Conservation (phyloP, 495 filamentous ascomycete genomes). For the Daldinia vernicosa region DNA sequence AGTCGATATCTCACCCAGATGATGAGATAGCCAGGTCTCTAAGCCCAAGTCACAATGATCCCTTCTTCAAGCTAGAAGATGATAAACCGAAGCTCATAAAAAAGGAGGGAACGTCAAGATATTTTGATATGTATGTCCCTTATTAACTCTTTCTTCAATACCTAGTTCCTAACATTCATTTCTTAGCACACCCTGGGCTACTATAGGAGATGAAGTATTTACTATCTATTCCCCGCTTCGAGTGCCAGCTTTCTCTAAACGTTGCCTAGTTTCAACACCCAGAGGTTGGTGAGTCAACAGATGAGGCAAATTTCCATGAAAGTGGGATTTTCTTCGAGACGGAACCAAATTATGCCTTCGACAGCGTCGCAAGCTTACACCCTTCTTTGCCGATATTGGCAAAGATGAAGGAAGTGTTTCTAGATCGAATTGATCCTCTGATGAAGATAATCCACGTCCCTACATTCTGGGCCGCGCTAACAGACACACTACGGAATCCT, state of each 20-base stretch:
- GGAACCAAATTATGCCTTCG: constrained; percentile 54
- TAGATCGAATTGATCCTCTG: constrained; percentile 63
- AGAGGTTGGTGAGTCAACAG: constrained; percentile 12
- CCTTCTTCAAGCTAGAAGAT: constrained; percentile 12
- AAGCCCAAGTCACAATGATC: background rate
- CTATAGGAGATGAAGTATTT: constrained; percentile 22
- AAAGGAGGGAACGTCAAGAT: constrained; percentile 31
- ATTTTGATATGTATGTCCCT: constrained; percentile 30
- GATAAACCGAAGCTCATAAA: constrained; percentile 27
- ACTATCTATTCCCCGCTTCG: background rate
- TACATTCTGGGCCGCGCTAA: constrained; percentile 57
- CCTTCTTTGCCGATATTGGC: constrained; percentile 36
- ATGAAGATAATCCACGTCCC: constrained; percentile 64
- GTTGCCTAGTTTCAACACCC: constrained; percentile 15
- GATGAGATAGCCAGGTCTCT: constrained; percentile 4
- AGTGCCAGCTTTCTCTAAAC: background rate
- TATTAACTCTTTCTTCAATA: background rate
- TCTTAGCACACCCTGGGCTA: constrained; percentile 23
- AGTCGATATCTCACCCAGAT: constrained; percentile 19
- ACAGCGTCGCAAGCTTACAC: constrained; percentile 23
- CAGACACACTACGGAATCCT: constrained; percentile 47
- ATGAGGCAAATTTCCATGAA: constrained; percentile 14
- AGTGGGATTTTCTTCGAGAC: constrained; percentile 23
- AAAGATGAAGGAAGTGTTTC: constrained; percentile 59
- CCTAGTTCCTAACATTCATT: background rate